Conservation (phyloP, 2,329 filamentous ascomycete species). For the Trichoderma atrobrunneum region DNA sequence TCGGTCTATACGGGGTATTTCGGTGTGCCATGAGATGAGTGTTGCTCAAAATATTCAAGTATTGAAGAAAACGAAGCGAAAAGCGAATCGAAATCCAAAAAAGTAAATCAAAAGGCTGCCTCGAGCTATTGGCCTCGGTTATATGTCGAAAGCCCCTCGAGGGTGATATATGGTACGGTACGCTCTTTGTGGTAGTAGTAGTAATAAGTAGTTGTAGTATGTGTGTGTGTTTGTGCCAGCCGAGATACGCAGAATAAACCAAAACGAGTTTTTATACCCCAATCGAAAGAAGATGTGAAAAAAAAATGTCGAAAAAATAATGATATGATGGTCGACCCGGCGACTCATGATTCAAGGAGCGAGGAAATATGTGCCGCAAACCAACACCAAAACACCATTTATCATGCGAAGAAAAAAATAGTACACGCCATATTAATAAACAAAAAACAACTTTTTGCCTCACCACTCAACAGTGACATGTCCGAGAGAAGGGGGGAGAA, state of each 20-base stretch:
- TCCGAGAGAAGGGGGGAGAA: slow-evolving; percentile 16
- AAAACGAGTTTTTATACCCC: slow-evolving; percentile 29
- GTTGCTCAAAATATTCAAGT: slow-evolving; percentile 24
- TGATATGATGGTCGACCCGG: slow-evolving; percentile 24
- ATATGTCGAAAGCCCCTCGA: slow-evolving; percentile 23
- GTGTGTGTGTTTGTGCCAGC: slow-evolving; percentile 21
- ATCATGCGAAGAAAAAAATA: slow-evolving; percentile 21
- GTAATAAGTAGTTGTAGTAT: not conserved
- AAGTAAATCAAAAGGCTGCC: slow-evolving; percentile 24
- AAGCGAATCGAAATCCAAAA: slow-evolving; percentile 7
- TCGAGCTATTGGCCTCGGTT: slow-evolving; percentile 30
- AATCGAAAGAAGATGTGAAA: slow-evolving; percentile 22
- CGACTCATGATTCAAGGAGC: slow-evolving; percentile 23
- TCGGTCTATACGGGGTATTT: slow-evolving; percentile 41
- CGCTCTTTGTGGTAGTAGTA: not conserved
- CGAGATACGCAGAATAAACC: slow-evolving; percentile 27
- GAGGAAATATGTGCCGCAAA: slow-evolving; percentile 21
- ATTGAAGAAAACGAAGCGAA: slow-evolving; percentile 8
- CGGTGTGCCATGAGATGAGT: slow-evolving; percentile 27
- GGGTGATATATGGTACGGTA: slow-evolving; percentile 11
- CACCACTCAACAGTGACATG: slow-evolving; percentile 27
- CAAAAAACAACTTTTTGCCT: slow-evolving; percentile 20
- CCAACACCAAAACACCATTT: slow-evolving; percentile 24
- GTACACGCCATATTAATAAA: slow-evolving; percentile 19
- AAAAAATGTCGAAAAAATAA: not conserved